phyloP scores from a whole-genome alignment of 2,329 filamentous ascomycete genomes.

The Camillea tinctor region DNA sequence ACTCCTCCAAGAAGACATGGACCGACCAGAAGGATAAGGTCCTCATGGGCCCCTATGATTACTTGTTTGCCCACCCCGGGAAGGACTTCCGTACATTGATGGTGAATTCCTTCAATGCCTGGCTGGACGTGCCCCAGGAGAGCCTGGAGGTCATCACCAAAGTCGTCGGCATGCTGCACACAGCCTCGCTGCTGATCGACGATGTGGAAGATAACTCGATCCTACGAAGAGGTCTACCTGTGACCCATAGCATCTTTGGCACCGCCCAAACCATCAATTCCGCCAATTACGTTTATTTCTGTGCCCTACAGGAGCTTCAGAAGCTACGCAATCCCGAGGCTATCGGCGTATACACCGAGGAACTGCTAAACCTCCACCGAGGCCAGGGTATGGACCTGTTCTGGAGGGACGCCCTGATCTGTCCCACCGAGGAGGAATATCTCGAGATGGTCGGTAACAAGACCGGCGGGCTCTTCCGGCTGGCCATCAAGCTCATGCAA shows the following conservation, averaged over 20 bases:
- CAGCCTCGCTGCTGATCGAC: slow-evolving; percentile 78
- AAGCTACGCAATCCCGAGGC: slow-evolving; percentile 66
- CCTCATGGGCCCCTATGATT: slow-evolving; percentile 75
- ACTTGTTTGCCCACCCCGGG: slow-evolving; percentile 74
- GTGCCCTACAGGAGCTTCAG: slow-evolving; percentile 71
- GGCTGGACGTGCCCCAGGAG: slow-evolving; percentile 70
- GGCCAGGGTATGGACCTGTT: slow-evolving; percentile 91
- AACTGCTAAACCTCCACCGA: slow-evolving; percentile 79
- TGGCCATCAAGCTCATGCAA: slow-evolving; percentile 87
- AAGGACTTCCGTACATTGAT: slow-evolving; percentile 82
- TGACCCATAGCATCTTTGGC: slow-evolving; percentile 82
- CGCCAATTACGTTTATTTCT: slow-evolving; percentile 87
- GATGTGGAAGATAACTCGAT: slow-evolving; percentile 82
- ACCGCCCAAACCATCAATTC: slow-evolving; percentile 87
- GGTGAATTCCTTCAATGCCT: slow-evolving; percentile 78
- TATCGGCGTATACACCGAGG: slow-evolving; percentile 74
- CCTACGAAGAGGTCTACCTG: slow-evolving; percentile 75
- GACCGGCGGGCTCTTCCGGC: slow-evolving; percentile 80
- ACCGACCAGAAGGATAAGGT: slow-evolving; percentile 73
- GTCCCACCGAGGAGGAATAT: slow-evolving; percentile 84
- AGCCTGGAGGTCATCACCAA: slow-evolving; percentile 73
- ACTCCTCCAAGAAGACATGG: slow-evolving; percentile 57
- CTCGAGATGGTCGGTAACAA: slow-evolving; percentile 94
- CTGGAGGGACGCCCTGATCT: slow-evolving; percentile 83
- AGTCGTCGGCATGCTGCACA: slow-evolving; percentile 83